A percentile compares a stretch with the other conserved stretches of the same genome.
phyloP scores from a whole-genome alignment of 2,329 filamentous ascomycete species.

The Sclerotinia trifoliorum region DNA sequence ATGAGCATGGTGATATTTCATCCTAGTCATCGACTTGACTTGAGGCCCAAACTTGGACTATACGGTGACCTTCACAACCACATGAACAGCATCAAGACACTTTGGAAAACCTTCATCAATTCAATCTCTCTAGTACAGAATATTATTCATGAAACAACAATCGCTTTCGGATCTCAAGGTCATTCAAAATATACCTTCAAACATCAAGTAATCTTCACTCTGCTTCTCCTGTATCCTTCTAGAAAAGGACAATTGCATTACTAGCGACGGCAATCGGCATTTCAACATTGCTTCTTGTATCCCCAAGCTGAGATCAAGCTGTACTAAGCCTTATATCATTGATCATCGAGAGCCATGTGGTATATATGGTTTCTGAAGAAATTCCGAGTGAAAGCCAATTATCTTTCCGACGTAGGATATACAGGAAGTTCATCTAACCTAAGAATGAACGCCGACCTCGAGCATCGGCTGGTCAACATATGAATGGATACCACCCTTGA shows the following conservation, averaged over 20 bases:
- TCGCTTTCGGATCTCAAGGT: background rate
- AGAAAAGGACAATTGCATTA: conserved; percentile 1
- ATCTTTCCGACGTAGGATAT: conserved; percentile 1
- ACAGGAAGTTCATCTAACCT: background rate
- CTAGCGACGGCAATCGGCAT: conserved; percentile 7
- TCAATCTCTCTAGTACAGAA: background rate
- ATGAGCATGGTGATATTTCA: background rate
- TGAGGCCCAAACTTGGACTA: background rate
- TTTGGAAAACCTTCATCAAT: background rate
- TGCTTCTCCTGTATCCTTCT: background rate
- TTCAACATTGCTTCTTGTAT: conserved; percentile 1
- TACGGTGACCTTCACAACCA: conserved; percentile 5
- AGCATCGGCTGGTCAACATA: background rate
- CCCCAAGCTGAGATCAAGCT: background rate
- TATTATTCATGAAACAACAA: background rate
- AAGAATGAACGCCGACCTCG: background rate
- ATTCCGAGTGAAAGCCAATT: too few relatives aligned
- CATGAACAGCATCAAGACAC: background rate
- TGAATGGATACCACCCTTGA: background rate
- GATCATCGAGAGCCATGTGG: background rate
- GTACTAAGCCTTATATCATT: background rate
- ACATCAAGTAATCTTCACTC: background rate
- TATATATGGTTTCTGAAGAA: background rate
- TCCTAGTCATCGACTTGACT: background rate
- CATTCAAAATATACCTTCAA: background rate